phyloP scores from a whole-genome alignment of 768 basidiomycete species.

The Mycena floridula region DNA sequence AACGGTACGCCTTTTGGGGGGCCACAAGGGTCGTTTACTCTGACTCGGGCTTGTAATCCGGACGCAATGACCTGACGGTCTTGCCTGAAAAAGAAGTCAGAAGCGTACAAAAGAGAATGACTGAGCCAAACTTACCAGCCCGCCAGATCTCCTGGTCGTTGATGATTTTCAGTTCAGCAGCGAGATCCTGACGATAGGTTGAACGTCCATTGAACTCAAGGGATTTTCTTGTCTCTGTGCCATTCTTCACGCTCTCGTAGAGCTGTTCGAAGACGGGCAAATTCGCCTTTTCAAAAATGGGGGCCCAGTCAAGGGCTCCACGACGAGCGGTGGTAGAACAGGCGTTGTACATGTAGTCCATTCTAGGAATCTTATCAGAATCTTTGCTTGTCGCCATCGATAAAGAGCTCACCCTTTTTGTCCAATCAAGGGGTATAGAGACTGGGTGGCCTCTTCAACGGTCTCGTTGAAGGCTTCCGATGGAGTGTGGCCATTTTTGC shows the following conservation, averaged over 20 bases:
- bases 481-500: constrained; percentile 92
- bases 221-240: constrained; percentile 94
- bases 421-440: constrained; percentile 94
- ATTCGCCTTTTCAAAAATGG: constrained; percentile 93
- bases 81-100: constrained; percentile 46
- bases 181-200: constrained; percentile 91
- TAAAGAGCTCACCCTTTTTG: constrained; percentile 66
- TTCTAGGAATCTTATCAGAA: constrained; percentile 36
- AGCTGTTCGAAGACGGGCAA: constrained; percentile 90
- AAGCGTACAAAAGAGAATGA: neutral
- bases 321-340: constrained; percentile 99
- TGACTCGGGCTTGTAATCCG: constrained; percentile 72
- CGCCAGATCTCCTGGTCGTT: constrained; percentile 99
- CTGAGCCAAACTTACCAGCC: constrained; percentile 58
- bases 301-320: constrained; percentile 99
- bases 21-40: no score
- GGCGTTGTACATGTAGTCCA: constrained; percentile 99
- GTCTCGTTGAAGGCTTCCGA: constrained; percentile 99
- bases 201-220: constrained; percentile 92
- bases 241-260: constrained; percentile 91
- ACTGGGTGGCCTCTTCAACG: constrained; percentile 99
- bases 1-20: no score
- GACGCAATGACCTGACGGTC: constrained; percentile 83
- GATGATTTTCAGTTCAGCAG: constrained; percentile 89
- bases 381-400: neutral